Evolutionary conservation across 2,329 filamentous ascomycete species (phyloP), one percentile per base, ranked within the genome.

Genomic region (Aureobasidium sp.): DNA sequence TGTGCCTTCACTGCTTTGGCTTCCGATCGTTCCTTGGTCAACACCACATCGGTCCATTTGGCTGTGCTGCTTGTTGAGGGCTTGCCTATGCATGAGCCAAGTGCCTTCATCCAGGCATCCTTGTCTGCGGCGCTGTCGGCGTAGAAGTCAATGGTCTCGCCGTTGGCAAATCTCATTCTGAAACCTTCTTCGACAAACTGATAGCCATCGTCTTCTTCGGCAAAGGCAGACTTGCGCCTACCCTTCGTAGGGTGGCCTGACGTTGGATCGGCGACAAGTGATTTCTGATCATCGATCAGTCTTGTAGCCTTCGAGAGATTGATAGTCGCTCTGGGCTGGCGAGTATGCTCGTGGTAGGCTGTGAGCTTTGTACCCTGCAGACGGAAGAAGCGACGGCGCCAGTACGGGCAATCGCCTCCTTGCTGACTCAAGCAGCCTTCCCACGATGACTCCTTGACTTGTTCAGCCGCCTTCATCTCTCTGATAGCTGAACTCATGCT

Each of bases 111-210:
- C 94, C 94, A 99, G 60, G 86, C 88, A 49, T 96, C 90, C 77
- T 97, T 99, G 71, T 94, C 88, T 42, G 84, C 84, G 1, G 87
- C 84, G 36, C 85, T 92, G 75, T 97, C 93, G 70, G 93, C 94
- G 72, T 99, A 97, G 74, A 97, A 97, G 79, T 97, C 93, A 72
- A 99, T 99, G 65, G 96, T 86, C 77, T 99, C 94, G 64, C 94
- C 94, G 70, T 99, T 99, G 73, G 90, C 95, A 76, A 99, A 99
- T 62, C 93, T 91, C 73, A 99, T 96, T 44, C 94, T 90, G 87
- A 99, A 99, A 3, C 94, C 94, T 73, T 99, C 94, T 74, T 99
- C 94, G 59, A 99, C 93, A 73, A 99, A 99, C 89, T 97, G 96
- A 79, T 99, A 99, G 45, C 94, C 94, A 73, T 99, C 94, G 76